Evolutionary conservation across 148 eudicot genomes (phyloP).

Genomic region (Nepenthes mirabilis): DNA sequence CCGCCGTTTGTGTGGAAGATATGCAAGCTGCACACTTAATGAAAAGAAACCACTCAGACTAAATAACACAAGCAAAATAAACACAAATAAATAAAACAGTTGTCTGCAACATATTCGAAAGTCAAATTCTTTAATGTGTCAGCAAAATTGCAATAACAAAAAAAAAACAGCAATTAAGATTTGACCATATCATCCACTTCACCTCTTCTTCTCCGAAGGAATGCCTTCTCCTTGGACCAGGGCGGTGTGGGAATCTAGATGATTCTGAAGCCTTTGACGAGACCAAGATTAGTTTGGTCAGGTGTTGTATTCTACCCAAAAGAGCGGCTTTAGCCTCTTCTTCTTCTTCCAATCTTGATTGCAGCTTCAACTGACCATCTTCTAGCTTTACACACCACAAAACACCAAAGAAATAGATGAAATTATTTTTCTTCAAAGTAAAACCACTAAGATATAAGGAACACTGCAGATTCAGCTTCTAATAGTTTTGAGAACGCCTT

Average conservation of each 20-base stretch:
- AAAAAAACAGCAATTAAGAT: conserved; percentile 32
- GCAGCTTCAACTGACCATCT: conserved; percentile 95
- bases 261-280: conserved; percentile 81
- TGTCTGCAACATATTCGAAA: conserved; percentile 64
- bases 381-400: conserved; percentile 57
- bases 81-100: conserved; percentile 55
- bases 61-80: not conserved
- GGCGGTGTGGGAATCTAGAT: conserved; percentile 59
- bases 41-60: not conserved
- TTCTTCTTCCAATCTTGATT: conserved; percentile 95
- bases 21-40: conserved; percentile 58
- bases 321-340: conserved; percentile 99
- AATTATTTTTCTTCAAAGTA: not conserved
- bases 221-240: conserved; percentile 79
- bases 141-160: conserved; percentile 38
- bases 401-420: not conserved
- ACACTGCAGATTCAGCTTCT: not conserved
- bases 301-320: conserved; percentile 80
- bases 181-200: conserved; percentile 23
- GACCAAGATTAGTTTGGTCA: conserved; percentile 88
- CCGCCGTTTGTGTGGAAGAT: conserved; percentile 86
- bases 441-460: not conserved
- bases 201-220: conserved; percentile 99
- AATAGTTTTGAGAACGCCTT: not conserved
- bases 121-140: not conserved